Percentiles rank a stretch among this genome's conserved stretches.
Evolutionary conservation across 2,329 filamentous ascomycete genomes (phyloP).

Genomic region (Scedosporium minutisporum): DNA sequence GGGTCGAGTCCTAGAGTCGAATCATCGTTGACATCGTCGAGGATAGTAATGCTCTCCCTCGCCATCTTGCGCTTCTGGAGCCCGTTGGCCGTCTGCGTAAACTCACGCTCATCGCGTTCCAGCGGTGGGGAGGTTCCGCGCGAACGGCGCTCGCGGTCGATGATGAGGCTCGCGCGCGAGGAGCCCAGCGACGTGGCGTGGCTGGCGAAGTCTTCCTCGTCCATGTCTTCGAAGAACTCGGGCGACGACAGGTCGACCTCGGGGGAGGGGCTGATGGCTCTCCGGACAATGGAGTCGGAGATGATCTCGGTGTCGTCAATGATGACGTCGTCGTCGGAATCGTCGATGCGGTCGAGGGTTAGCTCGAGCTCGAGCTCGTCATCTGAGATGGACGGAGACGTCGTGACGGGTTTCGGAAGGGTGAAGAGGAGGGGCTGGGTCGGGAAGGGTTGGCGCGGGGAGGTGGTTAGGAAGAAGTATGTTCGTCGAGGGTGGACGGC

Average conservation of each 20-base stretch:
- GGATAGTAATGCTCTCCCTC: slow-evolving; percentile 23
- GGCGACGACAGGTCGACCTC: slow-evolving; percentile 85
- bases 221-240: slow-evolving; percentile 72
- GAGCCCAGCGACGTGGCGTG: slow-evolving; percentile 55
- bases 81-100: slow-evolving; percentile 86
- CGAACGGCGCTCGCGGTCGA: slow-evolving; percentile 22
- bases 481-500: slow-evolving; percentile 87
- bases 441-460: slow-evolving; percentile 71
- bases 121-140: slow-evolving; percentile 78
- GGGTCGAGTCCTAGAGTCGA: slow-evolving; percentile 29
- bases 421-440: slow-evolving; percentile 15
- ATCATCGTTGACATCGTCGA: slow-evolving; percentile 1
- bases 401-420: slow-evolving; percentile 23
- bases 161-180: slow-evolving; percentile 33
- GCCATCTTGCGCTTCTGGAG: slow-evolving; percentile 58
- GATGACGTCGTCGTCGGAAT: background rate
- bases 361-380: slow-evolving; percentile 2
- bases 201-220: slow-evolving; percentile 44
- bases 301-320: slow-evolving; percentile 27
- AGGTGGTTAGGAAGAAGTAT: slow-evolving; percentile 93
- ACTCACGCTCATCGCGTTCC: slow-evolving; percentile 92
- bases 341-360: slow-evolving; percentile 15
- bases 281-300: slow-evolving; percentile 63
- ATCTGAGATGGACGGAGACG: slow-evolving; percentile 35
- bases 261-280: slow-evolving; percentile 77